Percentiles rank a stretch among this genome's conserved stretches.
phyloP scores from a whole-genome alignment of 2,329 filamentous ascomycete genomes.

The Aspergillus phoenicis region DNA sequence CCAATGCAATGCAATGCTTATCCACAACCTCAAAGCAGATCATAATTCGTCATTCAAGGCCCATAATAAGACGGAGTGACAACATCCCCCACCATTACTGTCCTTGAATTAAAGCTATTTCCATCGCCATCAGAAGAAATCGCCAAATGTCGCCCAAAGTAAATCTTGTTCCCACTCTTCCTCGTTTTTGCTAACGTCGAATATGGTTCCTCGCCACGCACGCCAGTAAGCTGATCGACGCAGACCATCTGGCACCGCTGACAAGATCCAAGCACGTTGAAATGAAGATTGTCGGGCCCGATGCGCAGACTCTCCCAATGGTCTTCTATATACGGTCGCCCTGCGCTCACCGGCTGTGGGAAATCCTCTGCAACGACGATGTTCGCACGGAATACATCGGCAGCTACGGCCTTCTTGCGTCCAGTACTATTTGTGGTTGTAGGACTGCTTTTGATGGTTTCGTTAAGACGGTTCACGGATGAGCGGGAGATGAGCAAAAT shows the following conservation, averaged over 20 bases:
- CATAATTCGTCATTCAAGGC: slow-evolving; percentile 10
- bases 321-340: slow-evolving; percentile 76
- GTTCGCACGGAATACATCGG: slow-evolving; percentile 85
- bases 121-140: slow-evolving; percentile 34
- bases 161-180: slow-evolving; percentile 78
- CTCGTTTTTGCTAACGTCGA: slow-evolving; percentile 85
- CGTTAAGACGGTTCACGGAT: slow-evolving; percentile 78
- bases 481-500: slow-evolving; percentile 81
- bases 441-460: slow-evolving; percentile 62
- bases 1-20: background rate
- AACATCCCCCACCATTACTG: slow-evolving; percentile 45
- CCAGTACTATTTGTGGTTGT: slow-evolving; percentile 19
- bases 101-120: slow-evolving; percentile 22
- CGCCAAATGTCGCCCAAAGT: slow-evolving; percentile 78
- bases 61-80: slow-evolving; percentile 35
- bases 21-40: background rate
- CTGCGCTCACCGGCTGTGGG: slow-evolving; percentile 45
- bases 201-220: slow-evolving; percentile 81
- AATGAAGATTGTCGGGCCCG: slow-evolving; percentile 46
- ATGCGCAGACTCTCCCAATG: slow-evolving; percentile 71
- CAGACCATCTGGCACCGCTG: slow-evolving; percentile 95
- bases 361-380: slow-evolving; percentile 68
- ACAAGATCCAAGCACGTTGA: slow-evolving; percentile 76
- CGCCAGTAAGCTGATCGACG: slow-evolving; percentile 79
- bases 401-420: slow-evolving; percentile 59